Conservation (phyloP, 2,329 filamentous ascomycete genomes). For the Davidsoniella australis region DNA sequence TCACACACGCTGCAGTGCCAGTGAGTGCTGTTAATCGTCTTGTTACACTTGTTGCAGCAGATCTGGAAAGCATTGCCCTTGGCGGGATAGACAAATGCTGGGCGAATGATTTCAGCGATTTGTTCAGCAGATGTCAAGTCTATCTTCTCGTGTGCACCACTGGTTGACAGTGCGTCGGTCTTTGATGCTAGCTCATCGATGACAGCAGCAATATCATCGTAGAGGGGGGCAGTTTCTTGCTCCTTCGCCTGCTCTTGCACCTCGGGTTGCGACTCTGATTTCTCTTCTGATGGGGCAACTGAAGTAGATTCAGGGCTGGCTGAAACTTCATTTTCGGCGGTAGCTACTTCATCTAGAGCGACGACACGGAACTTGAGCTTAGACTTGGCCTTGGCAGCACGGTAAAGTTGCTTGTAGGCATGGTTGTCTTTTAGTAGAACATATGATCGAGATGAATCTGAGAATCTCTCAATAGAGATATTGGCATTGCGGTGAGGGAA, state of each 20-base stretch:
- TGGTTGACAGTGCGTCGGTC: background rate
- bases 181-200: background rate
- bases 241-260: background rate
- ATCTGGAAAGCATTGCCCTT: conserved; percentile 48
- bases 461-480: conserved; percentile 75
- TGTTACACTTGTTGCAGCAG: conserved; percentile 83
- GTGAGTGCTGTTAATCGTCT: conserved; percentile 61
- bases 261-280: too few species aligned
- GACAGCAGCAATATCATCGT: background rate
- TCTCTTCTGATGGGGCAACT: too few species aligned
- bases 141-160: background rate
- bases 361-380: conserved; percentile 81
- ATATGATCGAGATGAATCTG: conserved; percentile 73
- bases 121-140: too few species aligned
- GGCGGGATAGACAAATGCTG: conserved; percentile 14
- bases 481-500: conserved; percentile 40
- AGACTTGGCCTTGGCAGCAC: conserved; percentile 92
- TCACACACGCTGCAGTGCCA: conserved; percentile 94
- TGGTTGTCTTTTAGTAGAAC: conserved; percentile 65
- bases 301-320: background rate
- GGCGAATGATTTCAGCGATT: conserved; percentile 1
- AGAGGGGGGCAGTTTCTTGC: background rate
- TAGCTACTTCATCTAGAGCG: background rate
- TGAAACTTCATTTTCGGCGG: background rate
- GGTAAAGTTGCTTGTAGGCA: conserved; percentile 90